Conservation (phyloP, 306 rosid species). For the Elaeagnus macrophylla region DNA sequence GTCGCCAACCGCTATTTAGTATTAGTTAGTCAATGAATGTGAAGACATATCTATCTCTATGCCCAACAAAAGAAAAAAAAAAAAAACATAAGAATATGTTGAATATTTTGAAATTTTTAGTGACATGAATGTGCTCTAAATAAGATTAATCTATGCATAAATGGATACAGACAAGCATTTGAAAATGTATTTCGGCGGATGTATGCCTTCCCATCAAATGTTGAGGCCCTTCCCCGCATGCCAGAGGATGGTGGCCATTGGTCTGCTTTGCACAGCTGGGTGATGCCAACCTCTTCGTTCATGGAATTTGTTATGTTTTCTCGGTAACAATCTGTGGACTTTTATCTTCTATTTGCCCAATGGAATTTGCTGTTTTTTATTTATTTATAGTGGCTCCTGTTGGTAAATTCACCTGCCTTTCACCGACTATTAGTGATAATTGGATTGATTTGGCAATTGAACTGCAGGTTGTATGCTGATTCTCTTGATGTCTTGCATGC, state of each 20-base stretch:
- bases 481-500: conserved; percentile 66
- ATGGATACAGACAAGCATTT: conserved; percentile 61
- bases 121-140: conserved; percentile 7
- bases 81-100: too few relatives aligned
- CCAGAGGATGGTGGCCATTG: conserved; percentile 88
- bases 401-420: conserved; percentile 9
- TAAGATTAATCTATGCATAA: conserved; percentile 9
- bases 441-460: conserved; percentile 18
- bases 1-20: too few relatives aligned
- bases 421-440: conserved; percentile 14
- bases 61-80: too few relatives aligned
- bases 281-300: conserved; percentile 98
- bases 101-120: neutral
- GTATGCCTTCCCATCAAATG: conserved; percentile 53
- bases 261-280: conserved; percentile 95
- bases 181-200: conserved; percentile 60
- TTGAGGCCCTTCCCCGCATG: conserved; percentile 90
- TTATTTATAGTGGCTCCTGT: conserved; percentile 1
- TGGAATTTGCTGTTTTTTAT: conserved; percentile 5
- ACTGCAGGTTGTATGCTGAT: conserved; percentile 82
- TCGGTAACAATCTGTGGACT: conserved; percentile 37
- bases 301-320: conserved; percentile 86
- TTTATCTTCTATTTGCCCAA: neutral
- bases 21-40: too few relatives aligned
- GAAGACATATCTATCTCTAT: too few relatives aligned